Evolutionary conservation across 2,329 filamentous ascomycete genomes (phyloP), one percentile per base, ranked within the genome.

Genomic region (Diplodia corticola): DNA sequence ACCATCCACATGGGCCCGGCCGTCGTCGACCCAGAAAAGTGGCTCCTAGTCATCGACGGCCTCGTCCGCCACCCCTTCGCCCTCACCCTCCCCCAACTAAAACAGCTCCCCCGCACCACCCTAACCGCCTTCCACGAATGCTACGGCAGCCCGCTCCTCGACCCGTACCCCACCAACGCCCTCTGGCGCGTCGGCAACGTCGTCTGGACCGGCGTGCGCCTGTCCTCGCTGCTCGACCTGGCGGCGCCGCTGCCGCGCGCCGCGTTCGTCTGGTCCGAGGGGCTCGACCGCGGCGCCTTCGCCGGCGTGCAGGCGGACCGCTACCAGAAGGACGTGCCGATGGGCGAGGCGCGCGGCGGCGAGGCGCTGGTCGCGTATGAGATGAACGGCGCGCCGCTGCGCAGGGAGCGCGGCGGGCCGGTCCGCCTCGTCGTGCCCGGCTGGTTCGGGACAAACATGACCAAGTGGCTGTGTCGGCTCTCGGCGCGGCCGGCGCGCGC

Each of bases 1-100:
- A 78, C 76, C 1, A 74, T 77, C 13, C 76, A 79, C 65, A 76
- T 78, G 73, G 76, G 75, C 3, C 69, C 69, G 7, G 72, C 76
- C 3, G 69, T 73, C 2, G 69, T 79, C 15, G 71, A 76, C 24
- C 26, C 68, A 7, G 22, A 69, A 0, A 69, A 68, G n/a, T 78
- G 74, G 71, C 66, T 68, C 4, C 70, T 79, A 2, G 67, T 73
- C 0, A 65, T 78, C 17, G 72, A 74, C 57, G 77, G 76, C 3
- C 68, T 77, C 2, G 75, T 79, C 1, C 50, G 71, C 9, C 57
- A 64, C 1, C 74, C 75, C 0, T 74, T 74, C 63, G 64, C 70
- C 5, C 59, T 77, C 5, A 72, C 69, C 12, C 70, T 75, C 7
- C n/a, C 63, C 0, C 69, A 74, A 51, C 66, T 79, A 10, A 69